A percentile compares a stretch with the other conserved stretches of the same genome.
phyloP scores from a whole-genome alignment of 2,329 filamentous ascomycete species.

The Achaetomium macrosporum region DNA sequence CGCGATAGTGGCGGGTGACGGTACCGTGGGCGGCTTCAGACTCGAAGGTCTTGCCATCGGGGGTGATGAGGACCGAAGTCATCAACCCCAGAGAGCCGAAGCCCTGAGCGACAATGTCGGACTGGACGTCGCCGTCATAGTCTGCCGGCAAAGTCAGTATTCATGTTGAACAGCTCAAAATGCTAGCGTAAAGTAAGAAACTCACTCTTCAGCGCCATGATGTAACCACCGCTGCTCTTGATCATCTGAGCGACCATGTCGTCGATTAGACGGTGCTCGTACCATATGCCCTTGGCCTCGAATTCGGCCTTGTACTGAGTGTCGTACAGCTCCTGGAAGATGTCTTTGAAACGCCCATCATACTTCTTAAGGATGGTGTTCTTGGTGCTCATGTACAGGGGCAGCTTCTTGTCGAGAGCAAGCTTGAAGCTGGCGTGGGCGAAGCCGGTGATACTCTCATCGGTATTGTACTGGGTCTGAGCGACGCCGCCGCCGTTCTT shows the following conservation, averaged over 20 bases:
- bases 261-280: slow-evolving; percentile 98
- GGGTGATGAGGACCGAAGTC: slow-evolving; percentile 96
- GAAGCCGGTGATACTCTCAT: slow-evolving; percentile 90
- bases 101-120: slow-evolving; percentile 95
- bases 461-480: slow-evolving; percentile 97
- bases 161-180: slow-evolving; percentile 1
- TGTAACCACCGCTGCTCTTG: slow-evolving; percentile 93
- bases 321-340: slow-evolving; percentile 97
- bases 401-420: slow-evolving; percentile 76
- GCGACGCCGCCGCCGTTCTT: slow-evolving; percentile 79
- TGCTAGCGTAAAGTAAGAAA: slow-evolving; percentile 18
- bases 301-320: slow-evolving; percentile 80
- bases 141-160: slow-evolving; percentile 48
- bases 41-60: slow-evolving; percentile 94
- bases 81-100: slow-evolving; percentile 97
- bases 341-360: slow-evolving; percentile 98
- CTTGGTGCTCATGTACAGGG: slow-evolving; percentile 99
- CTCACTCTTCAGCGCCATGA: slow-evolving; percentile 97
- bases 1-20: slow-evolving; percentile 95
- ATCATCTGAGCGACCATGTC: slow-evolving; percentile 99
- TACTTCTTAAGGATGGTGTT: slow-evolving; percentile 99
- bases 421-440: slow-evolving; percentile 97
- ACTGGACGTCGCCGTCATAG: slow-evolving; percentile 98
- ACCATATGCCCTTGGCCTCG: slow-evolving; percentile 92
- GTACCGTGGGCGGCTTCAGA: slow-evolving; percentile 97